These are phyloP conservation scores for Phaeoacremonium minimum DNA, from an alignment of 2,329 filamentous ascomycete genomes.

Conservation along the genomic window DNA sequence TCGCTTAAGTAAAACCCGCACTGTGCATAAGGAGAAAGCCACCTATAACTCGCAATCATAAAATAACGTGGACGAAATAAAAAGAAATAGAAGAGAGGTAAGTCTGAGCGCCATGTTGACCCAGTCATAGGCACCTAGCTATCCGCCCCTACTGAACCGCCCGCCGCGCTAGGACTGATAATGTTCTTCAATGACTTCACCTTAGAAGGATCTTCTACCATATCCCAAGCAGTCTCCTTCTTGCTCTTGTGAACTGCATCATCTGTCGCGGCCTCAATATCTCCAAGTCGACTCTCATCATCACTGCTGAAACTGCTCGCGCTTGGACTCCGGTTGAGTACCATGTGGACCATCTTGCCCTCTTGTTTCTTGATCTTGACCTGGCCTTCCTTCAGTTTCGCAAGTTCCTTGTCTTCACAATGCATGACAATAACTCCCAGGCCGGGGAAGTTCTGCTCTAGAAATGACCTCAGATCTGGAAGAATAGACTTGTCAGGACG, in stretches of 20 bases:
- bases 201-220: slow-evolving; percentile 43
- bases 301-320: slow-evolving; percentile 45
- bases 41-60: too few species aligned
- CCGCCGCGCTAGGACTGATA: too few species aligned
- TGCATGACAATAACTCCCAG: slow-evolving; percentile 70
- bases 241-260: slow-evolving; percentile 38
- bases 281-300: slow-evolving; percentile 46
- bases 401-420: slow-evolving; percentile 73
- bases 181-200: too few species aligned
- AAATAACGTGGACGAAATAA: too few species aligned
- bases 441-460: slow-evolving; percentile 71
- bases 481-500: slow-evolving; percentile 76
- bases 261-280: slow-evolving; percentile 34
- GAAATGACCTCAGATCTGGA: slow-evolving; percentile 64
- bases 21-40: too few species aligned
- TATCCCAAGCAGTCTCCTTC: slow-evolving; percentile 45
- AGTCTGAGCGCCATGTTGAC: too few species aligned
- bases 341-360: slow-evolving; percentile 45
- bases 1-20: too few species aligned
- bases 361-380: slow-evolving; percentile 66
- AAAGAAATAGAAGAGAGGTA: too few species aligned
- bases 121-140: too few species aligned
- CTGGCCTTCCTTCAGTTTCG: slow-evolving; percentile 73
- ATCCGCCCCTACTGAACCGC: too few species aligned
- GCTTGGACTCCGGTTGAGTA: slow-evolving; percentile 52